Evolutionary conservation across 495 filamentous ascomycete genomes (phyloP).

Genomic region (Terfezia claveryi): DNA sequence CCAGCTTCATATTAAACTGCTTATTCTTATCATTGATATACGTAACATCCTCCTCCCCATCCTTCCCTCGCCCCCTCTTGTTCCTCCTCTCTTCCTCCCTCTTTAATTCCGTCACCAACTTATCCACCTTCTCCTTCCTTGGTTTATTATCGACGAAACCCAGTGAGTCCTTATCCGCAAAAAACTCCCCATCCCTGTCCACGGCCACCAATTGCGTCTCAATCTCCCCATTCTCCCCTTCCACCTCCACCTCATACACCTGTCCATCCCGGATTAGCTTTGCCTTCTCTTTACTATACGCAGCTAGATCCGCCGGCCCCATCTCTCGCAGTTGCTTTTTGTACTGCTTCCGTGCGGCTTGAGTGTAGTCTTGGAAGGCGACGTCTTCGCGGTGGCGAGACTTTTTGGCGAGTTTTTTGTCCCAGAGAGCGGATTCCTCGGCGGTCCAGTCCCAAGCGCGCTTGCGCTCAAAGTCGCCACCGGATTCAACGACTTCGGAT

Average conservation of each 20-base stretch:
- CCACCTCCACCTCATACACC: conserved; percentile 36
- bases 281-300: conserved; percentile 67
- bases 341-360: conserved; percentile 77
- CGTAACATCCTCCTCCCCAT: conserved; percentile 68
- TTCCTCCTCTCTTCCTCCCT: conserved; percentile 72
- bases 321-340: conserved; percentile 67
- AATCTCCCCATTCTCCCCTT: conserved; percentile 70
- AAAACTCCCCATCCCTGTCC: conserved; percentile 75
- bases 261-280: conserved; percentile 73
- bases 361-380: conserved; percentile 73
- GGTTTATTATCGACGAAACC: conserved; percentile 71
- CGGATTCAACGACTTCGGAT: conserved; percentile 61
- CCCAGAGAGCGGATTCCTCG: conserved; percentile 86
- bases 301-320: conserved; percentile 41
- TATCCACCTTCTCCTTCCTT: conserved; percentile 71
- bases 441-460: conserved; percentile 96
- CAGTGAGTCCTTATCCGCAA: conserved; percentile 61
- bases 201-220: conserved; percentile 46
- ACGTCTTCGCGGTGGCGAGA: conserved; percentile 59
- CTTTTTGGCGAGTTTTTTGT: conserved; percentile 71
- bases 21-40: conserved; percentile 99
- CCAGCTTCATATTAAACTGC: conserved; percentile 94
- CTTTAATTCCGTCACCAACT: conserved; percentile 60
- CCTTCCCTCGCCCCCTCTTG: conserved; percentile 61
- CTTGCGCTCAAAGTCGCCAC: conserved; percentile 91